Percentiles rank a stretch among this genome's conserved stretches.
phyloP scores from a whole-genome alignment of 495 filamentous ascomycete genomes.

The Aspergillus avenaceus region DNA sequence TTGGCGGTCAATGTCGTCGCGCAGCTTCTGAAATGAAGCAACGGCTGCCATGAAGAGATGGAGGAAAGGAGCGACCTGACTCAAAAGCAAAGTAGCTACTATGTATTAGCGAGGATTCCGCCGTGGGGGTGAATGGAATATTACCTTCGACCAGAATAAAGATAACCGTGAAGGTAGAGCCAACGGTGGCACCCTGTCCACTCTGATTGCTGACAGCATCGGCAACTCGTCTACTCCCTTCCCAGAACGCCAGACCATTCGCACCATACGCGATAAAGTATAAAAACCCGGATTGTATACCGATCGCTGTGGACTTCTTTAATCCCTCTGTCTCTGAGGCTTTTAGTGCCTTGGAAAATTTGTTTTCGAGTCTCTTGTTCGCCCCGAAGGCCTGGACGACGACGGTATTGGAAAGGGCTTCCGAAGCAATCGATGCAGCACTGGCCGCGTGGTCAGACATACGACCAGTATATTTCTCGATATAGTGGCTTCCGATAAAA shows the following conservation, averaged over 20 bases:
- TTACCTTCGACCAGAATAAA: conserved; percentile 62
- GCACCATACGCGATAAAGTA: conserved; percentile 64
- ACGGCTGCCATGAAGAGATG: conserved; percentile 56
- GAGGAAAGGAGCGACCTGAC: conserved; percentile 59
- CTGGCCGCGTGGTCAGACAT: conserved; percentile 48
- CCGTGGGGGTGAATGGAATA: too few relatives aligned
- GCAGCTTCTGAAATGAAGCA: conserved; percentile 48
- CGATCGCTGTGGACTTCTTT: conserved; percentile 57
- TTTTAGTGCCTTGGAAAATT: conserved; percentile 46
- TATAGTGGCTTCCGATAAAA: conserved; percentile 54
- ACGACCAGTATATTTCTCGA: conserved; percentile 53
- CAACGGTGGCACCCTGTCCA: conserved; percentile 40
- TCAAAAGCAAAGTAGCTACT: conserved; percentile 56
- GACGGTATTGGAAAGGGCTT: conserved; percentile 42
- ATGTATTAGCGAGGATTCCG: conserved; percentile 19
- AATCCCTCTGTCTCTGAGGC: conserved; percentile 46
- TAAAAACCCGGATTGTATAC: conserved; percentile 58
- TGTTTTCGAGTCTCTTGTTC: conserved; percentile 45
- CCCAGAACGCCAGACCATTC: conserved; percentile 65
- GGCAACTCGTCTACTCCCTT: conserved; percentile 53
- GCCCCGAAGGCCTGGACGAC: conserved; percentile 51
- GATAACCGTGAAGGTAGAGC: conserved; percentile 61
- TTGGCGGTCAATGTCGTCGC: conserved; percentile 46
- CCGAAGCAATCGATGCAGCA: conserved; percentile 47
- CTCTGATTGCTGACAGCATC: conserved; percentile 35